Base-by-base conservation (phyloP, 495 filamentous ascomycete genomes). In the Neurospora sp. region DNA sequence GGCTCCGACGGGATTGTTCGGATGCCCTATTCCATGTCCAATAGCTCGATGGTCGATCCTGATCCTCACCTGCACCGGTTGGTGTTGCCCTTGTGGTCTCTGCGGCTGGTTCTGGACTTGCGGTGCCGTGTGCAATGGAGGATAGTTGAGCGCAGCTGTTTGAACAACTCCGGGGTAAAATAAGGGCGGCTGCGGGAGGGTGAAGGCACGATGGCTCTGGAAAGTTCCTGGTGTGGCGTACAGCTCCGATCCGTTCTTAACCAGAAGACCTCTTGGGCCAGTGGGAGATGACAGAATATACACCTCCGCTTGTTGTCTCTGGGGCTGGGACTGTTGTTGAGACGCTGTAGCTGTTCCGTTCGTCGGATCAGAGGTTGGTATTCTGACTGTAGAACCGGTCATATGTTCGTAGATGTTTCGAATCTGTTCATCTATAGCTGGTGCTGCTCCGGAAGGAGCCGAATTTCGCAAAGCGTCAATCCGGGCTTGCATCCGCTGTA, bases 251-350 rank as follows among this genome's bases (percentile, higher is more conserved):
- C 69, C 76, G 62, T 77, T 81, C 69, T 79, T 87, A 75, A 90
- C 81, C 9, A 91, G 78, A 10, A 92, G 79, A 7, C 87, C 89
- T 70, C 88, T 86, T 40, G 88, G 89, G 5, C 90, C 90, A 20
- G 78, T 81, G 1, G 90, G 89, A 2, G 90, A 90, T 4, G 85
- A 88, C 10, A 92, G 79, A 46, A 92, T 84, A 77, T 91, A 92
- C 5, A 90, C 86, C 72, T 87, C 83, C 5, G 88, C 70, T 38
- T 71, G 70, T 6, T 69, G 69, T 62, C 39, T 76, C 38, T 70
- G 72, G n/a, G 54, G 62, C n/a, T 73, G 75, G 39, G 73, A 72
- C 12, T 77, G 74, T 48, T 79, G 76, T 37, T 76, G 75, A 35
- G 27, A 9, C 23, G 12, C 54, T 18, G 23, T 62, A 35, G 54